Evolutionary conservation across 1,139 yeast genomes (phyloP), one percentile per base, ranked within the genome.

Genomic region (Candida sp.): DNA sequence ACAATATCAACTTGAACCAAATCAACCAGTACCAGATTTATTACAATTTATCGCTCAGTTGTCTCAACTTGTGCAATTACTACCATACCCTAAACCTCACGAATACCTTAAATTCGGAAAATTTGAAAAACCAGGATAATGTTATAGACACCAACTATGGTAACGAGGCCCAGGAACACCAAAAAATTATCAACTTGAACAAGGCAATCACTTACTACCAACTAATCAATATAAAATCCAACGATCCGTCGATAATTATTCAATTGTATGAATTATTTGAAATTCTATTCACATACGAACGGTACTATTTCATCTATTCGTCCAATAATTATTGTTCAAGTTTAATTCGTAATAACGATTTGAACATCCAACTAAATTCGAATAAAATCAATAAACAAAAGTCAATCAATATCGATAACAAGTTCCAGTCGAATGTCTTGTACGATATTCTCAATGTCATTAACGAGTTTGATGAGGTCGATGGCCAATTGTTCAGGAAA

Each of bases 181-280:
- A 68, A 43, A 68, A 67, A 44, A 54, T 69, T 19, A 50, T 65
- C 38, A 56, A 66, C 48, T 49, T 70, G 27, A 55, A 69, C 40
- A 64, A 63, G 38, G 62, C 72, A n/a, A 61, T 70, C n/a, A 56
- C 70, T 15, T 68, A 57, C 48, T 68, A 58, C 47, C 73, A 68
- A 47, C 53, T 70, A 38, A 63, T 71, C 12, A 64, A 65, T 46
- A 48, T 60, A 22, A 56, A 60, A 11, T 56, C 55, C 30, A 53
- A 59, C 34, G 58, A 57, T 15, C 52, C 58, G 5, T 57, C 54
- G 9, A 43, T 56, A 6, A 50, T 56, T 21, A 53, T 52, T 7
- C 70, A 68, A 45, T 44, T 69, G 33, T 61, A 59, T 44, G 76
- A 71, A 49, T 56, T 71, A 36, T 70, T 60, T 49, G 73, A 68